Evolutionary conservation across 2,329 filamentous ascomycete species (phyloP).

Genomic region (Colletotrichum aenigma): DNA sequence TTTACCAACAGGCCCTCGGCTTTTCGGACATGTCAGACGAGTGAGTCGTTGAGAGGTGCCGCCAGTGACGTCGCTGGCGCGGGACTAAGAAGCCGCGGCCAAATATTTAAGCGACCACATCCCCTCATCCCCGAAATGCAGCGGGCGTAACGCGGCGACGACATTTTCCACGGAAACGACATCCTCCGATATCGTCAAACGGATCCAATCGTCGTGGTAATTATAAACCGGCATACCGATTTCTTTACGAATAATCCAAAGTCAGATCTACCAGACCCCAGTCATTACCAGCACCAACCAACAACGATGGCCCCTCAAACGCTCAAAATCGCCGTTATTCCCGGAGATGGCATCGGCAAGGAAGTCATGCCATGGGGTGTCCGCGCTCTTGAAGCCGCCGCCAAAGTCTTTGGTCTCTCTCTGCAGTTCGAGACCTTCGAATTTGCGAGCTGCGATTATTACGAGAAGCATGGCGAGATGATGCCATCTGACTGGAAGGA

Average conservation of each 20-base stretch:
- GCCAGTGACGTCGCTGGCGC: background rate
- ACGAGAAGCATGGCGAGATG: conserved; percentile 47
- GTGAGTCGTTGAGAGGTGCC: background rate
- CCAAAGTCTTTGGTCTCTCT: conserved; percentile 52
- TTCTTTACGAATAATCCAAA: background rate
- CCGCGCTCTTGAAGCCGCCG: conserved; percentile 40
- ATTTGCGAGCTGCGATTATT: conserved; percentile 65
- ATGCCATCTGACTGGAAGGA: conserved; percentile 42
- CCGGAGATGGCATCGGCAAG: conserved; percentile 72
- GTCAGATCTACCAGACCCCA: background rate
- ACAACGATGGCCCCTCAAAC: background rate
- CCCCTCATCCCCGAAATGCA: background rate
- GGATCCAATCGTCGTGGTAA: background rate
- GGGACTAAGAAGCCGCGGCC: conserved; percentile 3
- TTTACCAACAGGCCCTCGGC: background rate
- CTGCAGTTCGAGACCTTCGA: conserved; percentile 66
- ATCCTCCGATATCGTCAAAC: background rate
- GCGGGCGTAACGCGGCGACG: background rate
- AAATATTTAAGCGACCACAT: background rate
- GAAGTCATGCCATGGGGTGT: conserved; percentile 58
- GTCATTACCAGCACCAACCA: background rate
- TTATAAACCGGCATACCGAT: background rate
- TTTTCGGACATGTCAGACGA: background rate
- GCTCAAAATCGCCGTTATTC: conserved; percentile 62
- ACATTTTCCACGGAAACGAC: background rate